Conservation (phyloP, 495 filamentous ascomycete genomes). For the Neurospora hispaniola region DNA sequence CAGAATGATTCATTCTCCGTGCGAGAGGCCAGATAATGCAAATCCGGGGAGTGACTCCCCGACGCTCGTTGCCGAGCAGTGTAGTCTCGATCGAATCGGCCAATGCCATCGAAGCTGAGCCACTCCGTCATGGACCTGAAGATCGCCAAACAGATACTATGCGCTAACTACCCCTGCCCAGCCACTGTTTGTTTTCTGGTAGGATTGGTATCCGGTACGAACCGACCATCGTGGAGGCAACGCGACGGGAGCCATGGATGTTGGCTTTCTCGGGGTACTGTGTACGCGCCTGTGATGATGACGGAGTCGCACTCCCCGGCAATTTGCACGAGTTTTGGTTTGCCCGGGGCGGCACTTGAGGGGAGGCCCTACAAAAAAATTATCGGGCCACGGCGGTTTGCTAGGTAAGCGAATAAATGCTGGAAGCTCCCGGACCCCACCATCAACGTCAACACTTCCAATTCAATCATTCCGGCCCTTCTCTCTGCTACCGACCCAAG, state of each 20-base stretch:
- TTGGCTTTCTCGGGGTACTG: background rate
- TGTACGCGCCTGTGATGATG: background rate
- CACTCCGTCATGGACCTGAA: background rate
- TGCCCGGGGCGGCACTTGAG: background rate
- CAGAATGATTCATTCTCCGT: background rate
- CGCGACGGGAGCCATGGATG: background rate
- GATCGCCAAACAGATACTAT: background rate
- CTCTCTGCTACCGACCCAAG: background rate
- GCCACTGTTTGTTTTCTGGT: background rate
- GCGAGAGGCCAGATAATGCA: background rate
- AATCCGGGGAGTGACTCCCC: background rate
- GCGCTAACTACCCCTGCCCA: background rate
- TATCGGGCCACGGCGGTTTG: background rate
- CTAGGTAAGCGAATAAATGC: background rate
- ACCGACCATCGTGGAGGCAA: background rate
- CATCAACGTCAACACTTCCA: slow-evolving; percentile 4
- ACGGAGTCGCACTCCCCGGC: background rate
- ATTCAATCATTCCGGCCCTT: background rate
- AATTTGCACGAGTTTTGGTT: background rate
- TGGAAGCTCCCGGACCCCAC: slow-evolving; percentile 11
- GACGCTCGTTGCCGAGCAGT: background rate
- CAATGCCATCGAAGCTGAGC: background rate
- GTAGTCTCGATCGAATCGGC: background rate
- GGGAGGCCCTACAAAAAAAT: background rate
- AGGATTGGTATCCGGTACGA: background rate